Evolutionary conservation across 1,284 basidiomycete genomes (phyloP), one percentile per base, ranked within the genome.

Genomic region (Tilletia horrida): DNA sequence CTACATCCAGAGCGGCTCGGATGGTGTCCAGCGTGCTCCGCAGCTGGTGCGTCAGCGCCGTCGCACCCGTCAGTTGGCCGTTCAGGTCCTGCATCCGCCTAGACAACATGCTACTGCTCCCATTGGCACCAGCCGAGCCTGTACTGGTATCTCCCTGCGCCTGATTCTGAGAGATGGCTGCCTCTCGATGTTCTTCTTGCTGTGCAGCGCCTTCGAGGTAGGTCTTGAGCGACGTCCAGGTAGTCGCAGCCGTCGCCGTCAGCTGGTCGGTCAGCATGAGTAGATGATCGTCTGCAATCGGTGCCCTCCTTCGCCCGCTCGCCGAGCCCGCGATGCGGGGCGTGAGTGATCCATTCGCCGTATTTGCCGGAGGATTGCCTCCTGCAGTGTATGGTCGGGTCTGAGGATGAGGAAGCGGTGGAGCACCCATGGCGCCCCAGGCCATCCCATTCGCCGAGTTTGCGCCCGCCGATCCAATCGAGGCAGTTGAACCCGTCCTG

Each of bases 221-320:
- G 8, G 68, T 72, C 25, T 76, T 71, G 57, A 81, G 69, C 42
- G 72, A 62, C 14, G 70, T 70, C 78, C 79, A 81, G 0, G 77
- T 72, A 7, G 63, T 62, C 13, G 68, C 67, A 3, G 79, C 73
- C n/a, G 71, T 64, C 13, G 71, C 70, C 23, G 79, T 79, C 35
- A 78, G 73, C 45, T 76, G 69, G 44, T 73, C 70, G 18, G 79
- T 64, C 61, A 80, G 72, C 2, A 64, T 63, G 3, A 76, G 66
- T 13, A 81, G 65, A 31, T 76, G 75, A 23, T 74, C 72, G 29
- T 80, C 64, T 14, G 55, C 76, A 6, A 75, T 64, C 8, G 45
- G 63, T 9, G 71, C 65, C 43, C 69, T 69, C 6, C 68, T 59
- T 2, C 70, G 67, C n/a, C 66, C 65, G 43, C 57, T 35, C 14